Base-by-base conservation (phyloP, 2,329 filamentous ascomycete genomes). In the Zalaria sp. region DNA sequence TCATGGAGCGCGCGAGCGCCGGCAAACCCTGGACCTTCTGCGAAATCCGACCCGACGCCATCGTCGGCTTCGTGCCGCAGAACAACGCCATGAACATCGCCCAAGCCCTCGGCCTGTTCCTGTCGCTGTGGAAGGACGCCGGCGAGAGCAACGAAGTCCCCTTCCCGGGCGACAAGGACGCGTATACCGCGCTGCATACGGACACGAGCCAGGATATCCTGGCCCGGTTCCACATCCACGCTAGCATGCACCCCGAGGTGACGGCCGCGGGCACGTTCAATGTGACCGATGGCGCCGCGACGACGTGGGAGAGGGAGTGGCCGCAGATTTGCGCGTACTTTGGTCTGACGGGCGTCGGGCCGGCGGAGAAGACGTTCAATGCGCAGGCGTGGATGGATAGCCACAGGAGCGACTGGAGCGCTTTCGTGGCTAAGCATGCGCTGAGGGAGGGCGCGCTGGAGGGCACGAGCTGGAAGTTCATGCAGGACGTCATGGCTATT, bases 401-500 rank as follows among this genome's bases (percentile, higher is more conserved):
- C 10, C 54, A 62, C 42, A 28, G 51, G 4, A 46, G 37, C 3
- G 41, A 35, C 8, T 62, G 60, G 60, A 46, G 52, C 40, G 43
- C 46, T 36, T 47, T 60, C 44, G 59, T 53, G 46, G 43, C 32
- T 38, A 59, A 53, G 37, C 56, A 67, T 49, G 56, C 43, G 2
- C 49, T 69, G 37, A 57, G 61, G 44, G 51, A 50, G 4, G 62
- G 63, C 0, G 55, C 59, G 40, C 36, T 51, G 59, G 60, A 38
- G 55, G 64, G 45, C 54, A 55, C 38, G 50, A 57, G n/a, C 52
- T 52, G 44, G 58, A 54, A 5, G 52, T 61, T 41, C 52, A 57
- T 37, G 58, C 60, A 3, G 63, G 66, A 38, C 60, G 67, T 52
- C 54, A 63, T 47, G 59, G 63, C 38, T 45, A 64, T 67, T 43